These are phyloP conservation scores for Fusarium cicatricum DNA, from an alignment of 2,329 filamentous ascomycete species.

Conservation along the genomic window DNA sequence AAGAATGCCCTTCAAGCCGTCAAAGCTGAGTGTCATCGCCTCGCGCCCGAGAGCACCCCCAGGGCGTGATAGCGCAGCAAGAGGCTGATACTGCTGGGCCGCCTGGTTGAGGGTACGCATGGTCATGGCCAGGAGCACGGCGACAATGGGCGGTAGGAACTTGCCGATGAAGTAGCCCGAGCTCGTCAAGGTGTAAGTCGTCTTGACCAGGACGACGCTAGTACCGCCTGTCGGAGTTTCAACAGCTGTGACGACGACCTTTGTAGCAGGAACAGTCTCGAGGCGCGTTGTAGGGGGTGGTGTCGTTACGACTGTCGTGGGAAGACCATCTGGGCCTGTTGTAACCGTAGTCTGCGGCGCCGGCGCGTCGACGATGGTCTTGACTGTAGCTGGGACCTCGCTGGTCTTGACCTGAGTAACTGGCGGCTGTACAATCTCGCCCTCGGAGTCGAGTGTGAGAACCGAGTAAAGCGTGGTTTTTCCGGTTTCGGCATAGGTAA, in stretches of 20 bases:
- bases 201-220: conserved; percentile 19
- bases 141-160: conserved; percentile 53
- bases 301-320: conserved; percentile 12
- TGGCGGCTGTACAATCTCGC: conserved; percentile 6
- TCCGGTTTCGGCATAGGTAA: conserved; percentile 24
- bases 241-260: conserved; percentile 28
- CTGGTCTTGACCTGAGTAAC: conserved; percentile 24
- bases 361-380: conserved; percentile 23
- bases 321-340: conserved; percentile 21
- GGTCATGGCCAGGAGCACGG: conserved; percentile 50
- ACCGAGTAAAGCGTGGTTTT: conserved; percentile 31
- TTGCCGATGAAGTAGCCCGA: conserved; percentile 50
- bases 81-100: conserved; percentile 54
- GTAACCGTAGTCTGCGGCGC: conserved; percentile 14
- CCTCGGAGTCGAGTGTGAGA: conserved; percentile 18
- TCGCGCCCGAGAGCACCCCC: conserved; percentile 51
- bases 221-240: conserved; percentile 12
- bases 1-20: conserved; percentile 47
- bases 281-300: conserved; percentile 19
- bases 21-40: conserved; percentile 53
- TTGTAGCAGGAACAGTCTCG: conserved; percentile 24
- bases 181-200: conserved; percentile 26
- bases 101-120: conserved; percentile 52
- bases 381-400: conserved; percentile 22
- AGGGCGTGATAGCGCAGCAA: conserved; percentile 50